phyloP scores from a whole-genome alignment of 257 asterid genomes.

The Thymus quinquecostatus region DNA sequence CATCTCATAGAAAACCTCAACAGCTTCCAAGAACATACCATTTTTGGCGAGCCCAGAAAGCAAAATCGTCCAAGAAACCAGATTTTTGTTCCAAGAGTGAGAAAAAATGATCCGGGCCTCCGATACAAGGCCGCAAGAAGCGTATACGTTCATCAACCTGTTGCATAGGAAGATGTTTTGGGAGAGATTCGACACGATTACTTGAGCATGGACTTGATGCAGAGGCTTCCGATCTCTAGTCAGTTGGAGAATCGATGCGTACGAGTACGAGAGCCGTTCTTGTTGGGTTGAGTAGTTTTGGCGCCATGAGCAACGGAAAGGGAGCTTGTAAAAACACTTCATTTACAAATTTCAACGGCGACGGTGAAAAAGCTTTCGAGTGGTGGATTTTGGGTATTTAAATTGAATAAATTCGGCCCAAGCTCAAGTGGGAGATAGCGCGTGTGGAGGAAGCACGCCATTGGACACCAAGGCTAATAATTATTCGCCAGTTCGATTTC shows the following conservation, averaged over 20 bases:
- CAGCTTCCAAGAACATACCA: constrained; percentile 49
- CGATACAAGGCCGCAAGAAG: constrained; percentile 41
- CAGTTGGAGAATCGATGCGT: constrained; percentile 44
- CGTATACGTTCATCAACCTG: constrained; percentile 57
- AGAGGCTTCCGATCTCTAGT: constrained; percentile 46
- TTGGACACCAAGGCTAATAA: too few relatives aligned
- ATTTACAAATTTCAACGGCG: constrained; percentile 12
- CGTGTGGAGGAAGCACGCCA: too few relatives aligned
- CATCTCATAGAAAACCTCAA: constrained; percentile 50
- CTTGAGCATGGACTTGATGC: constrained; percentile 52
- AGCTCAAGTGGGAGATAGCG: too few relatives aligned
- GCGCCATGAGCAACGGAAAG: constrained; percentile 39
- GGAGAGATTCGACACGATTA: constrained; percentile 45
- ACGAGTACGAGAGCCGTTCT: background rate
- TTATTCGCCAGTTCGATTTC: too few relatives aligned
- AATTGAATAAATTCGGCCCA: too few relatives aligned
- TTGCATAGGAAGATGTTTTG: constrained; percentile 50
- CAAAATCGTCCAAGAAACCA: constrained; percentile 67
- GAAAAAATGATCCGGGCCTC: constrained; percentile 51
- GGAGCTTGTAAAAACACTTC: constrained; percentile 30
- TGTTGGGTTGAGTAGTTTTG: constrained; percentile 35
- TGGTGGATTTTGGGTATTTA: too few relatives aligned
- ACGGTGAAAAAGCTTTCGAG: too few relatives aligned
- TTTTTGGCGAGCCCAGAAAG: constrained; percentile 59
- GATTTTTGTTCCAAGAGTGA: constrained; percentile 37